Evolutionary conservation across 805 yeast genomes (phyloP).

Genomic region (Yamadazyma akitaensis): DNA sequence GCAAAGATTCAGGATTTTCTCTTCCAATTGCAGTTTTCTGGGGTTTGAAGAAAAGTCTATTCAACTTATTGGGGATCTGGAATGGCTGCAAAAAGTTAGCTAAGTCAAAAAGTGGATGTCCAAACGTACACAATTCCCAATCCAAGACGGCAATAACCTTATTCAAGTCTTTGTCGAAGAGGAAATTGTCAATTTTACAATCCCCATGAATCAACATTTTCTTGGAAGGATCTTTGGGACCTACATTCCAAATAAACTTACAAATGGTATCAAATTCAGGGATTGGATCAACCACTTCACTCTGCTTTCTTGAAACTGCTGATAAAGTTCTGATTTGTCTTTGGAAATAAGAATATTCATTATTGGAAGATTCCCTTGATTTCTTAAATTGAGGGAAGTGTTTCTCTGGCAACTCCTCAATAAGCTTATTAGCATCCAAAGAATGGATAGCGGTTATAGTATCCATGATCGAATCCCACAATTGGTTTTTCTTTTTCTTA

Average conservation of each 20-base stretch:
- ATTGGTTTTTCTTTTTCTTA: slow-evolving; percentile 18
- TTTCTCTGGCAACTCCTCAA: slow-evolving; percentile 39
- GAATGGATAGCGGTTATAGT: slow-evolving; percentile 50
- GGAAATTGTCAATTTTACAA: slow-evolving; percentile 60
- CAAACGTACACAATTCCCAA: slow-evolving; percentile 65
- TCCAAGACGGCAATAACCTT: slow-evolving; percentile 55
- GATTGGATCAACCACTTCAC: slow-evolving; percentile 42
- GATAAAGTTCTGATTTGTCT: slow-evolving; percentile 51
- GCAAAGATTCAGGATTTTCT: slow-evolving; percentile 23
- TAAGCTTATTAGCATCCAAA: slow-evolving; percentile 42
- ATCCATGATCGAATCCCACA: slow-evolving; percentile 49
- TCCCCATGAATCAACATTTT: slow-evolving; percentile 60
- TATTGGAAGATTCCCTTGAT: slow-evolving; percentile 3
- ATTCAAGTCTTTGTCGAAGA: slow-evolving; percentile 52
- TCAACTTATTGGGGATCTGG: slow-evolving; percentile 39
- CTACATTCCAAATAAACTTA: slow-evolving; percentile 37
- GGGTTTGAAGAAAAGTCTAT: slow-evolving; percentile 26
- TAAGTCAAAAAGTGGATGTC: slow-evolving; percentile 62
- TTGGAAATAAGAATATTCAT: slow-evolving; percentile 41
- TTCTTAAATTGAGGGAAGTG: slow-evolving; percentile 44
- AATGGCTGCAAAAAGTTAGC: slow-evolving; percentile 58
- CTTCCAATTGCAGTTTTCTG: slow-evolving; percentile 28
- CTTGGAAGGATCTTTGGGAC: slow-evolving; percentile 47
- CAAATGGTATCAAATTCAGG: slow-evolving; percentile 44
- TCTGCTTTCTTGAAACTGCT: slow-evolving; percentile 38